phyloP scores from a whole-genome alignment of 1,284 basidiomycete species.

The Sporisorium reilianum region DNA sequence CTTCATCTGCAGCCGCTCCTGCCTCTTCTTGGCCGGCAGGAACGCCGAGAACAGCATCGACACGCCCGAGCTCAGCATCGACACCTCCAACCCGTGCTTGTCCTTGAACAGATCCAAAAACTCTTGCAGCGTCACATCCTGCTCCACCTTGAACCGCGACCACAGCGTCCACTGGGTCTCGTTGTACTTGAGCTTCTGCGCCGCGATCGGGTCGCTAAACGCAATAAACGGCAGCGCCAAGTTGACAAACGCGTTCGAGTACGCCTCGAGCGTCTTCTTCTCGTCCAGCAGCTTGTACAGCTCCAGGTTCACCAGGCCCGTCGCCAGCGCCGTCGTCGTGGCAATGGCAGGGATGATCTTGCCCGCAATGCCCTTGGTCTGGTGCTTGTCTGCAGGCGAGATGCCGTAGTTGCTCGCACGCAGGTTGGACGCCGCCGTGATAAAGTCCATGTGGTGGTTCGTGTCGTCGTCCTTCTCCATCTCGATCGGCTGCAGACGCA shows the following conservation, averaged over 20 bases:
- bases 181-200: slow-evolving; percentile 71
- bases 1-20: slow-evolving; percentile 69
- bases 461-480: slow-evolving; percentile 99
- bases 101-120: slow-evolving; percentile 87
- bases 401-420: slow-evolving; percentile 97
- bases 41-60: slow-evolving; percentile 91
- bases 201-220: slow-evolving; percentile 96
- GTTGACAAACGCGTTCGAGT: slow-evolving; percentile 97
- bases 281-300: slow-evolving; percentile 95
- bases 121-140: slow-evolving; percentile 88
- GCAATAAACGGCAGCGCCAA: slow-evolving; percentile 98
- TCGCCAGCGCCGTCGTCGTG: slow-evolving; percentile 94
- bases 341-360: slow-evolving; percentile 99
- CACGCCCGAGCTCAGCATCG: slow-evolving; percentile 96
- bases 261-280: slow-evolving; percentile 90
- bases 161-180: slow-evolving; percentile 95
- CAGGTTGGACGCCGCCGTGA: slow-evolving; percentile 96
- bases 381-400: slow-evolving; percentile 86
- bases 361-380: slow-evolving; percentile 98
- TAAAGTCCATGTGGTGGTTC: slow-evolving; percentile 99
- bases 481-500: slow-evolving; percentile 92
- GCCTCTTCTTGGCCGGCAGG: slow-evolving; percentile 63
- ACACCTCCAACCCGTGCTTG: slow-evolving; percentile 87
- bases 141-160: slow-evolving; percentile 90
- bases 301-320: slow-evolving; percentile 94